Evolutionary conservation across 768 basidiomycete genomes (phyloP).

Genomic region (Lentinula lateritia): DNA sequence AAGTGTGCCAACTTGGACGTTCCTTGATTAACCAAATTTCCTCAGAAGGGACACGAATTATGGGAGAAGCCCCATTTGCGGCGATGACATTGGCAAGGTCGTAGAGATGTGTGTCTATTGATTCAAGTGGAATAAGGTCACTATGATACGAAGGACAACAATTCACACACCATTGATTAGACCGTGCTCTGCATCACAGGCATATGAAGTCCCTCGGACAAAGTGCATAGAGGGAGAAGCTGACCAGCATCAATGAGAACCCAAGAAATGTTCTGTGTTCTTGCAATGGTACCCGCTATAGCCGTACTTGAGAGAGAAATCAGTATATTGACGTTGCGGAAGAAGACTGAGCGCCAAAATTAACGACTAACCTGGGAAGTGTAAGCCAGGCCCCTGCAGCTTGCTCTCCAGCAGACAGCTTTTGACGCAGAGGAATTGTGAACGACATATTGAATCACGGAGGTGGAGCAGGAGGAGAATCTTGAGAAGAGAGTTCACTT

Average conservation of each 20-base stretch:
- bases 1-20: neutral
- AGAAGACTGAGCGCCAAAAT: too few species aligned
- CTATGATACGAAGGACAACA: neutral
- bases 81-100: slow-evolving; percentile 27
- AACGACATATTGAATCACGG: slow-evolving; percentile 12
- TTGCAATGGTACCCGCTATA: slow-evolving; percentile 15
- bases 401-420: slow-evolving; percentile 10
- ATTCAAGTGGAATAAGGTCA: neutral
- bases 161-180: slow-evolving; percentile 9
- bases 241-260: slow-evolving; percentile 17
- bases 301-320: slow-evolving; percentile 11
- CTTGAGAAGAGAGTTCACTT: neutral
- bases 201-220: neutral
- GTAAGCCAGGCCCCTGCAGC: slow-evolving; percentile 20
- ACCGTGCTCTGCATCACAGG: slow-evolving; percentile 7
- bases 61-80: slow-evolving; percentile 31
- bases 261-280: slow-evolving; percentile 16
- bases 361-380: slow-evolving; percentile 12
- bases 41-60: slow-evolving; percentile 45
- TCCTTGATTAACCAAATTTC: slow-evolving; percentile 47
- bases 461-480: neutral
- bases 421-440: slow-evolving; percentile 16
- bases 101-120: slow-evolving; percentile 16
- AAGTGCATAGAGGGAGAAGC: neutral
- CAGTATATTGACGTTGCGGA: neutral